Conservation (phyloP, 495 filamentous ascomycete species). For the Talaromyces ruber region DNA sequence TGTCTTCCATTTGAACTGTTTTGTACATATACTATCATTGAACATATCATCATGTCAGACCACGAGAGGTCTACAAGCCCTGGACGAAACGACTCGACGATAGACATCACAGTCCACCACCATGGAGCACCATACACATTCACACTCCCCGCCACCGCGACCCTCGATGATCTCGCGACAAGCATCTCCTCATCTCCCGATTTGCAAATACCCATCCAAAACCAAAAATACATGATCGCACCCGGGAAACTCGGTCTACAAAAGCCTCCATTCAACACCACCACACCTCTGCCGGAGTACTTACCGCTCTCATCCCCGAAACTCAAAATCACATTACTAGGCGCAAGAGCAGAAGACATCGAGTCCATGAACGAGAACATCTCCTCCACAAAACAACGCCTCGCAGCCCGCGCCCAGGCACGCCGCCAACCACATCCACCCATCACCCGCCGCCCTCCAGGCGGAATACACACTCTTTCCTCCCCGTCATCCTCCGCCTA, state of each 20-base stretch:
- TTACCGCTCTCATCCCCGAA: conserved; percentile 41
- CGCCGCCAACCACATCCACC: conserved; percentile 21
- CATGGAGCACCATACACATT: conserved; percentile 66
- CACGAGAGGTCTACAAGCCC: not conserved
- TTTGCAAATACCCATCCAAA: conserved; percentile 54
- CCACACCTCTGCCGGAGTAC: conserved; percentile 16
- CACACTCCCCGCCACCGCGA: conserved; percentile 58
- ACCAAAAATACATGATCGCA: conserved; percentile 71
- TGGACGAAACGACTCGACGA: conserved; percentile 13
- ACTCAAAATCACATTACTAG: conserved; percentile 35
- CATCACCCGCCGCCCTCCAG: conserved; percentile 20
- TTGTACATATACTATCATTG: not conserved
- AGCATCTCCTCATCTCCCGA: conserved; percentile 30
- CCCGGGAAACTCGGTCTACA: conserved; percentile 55
- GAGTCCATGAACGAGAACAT: conserved; percentile 30
- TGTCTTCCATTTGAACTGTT: not conserved
- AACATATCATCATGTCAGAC: not conserved
- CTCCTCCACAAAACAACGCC: conserved; percentile 26
- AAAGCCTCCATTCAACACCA: conserved; percentile 52
- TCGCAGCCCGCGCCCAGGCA: conserved; percentile 29
- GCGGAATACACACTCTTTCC: conserved; percentile 36
- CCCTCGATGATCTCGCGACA: conserved; percentile 57
- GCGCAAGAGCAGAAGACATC: conserved; percentile 26
- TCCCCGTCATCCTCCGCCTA: conserved; percentile 46
- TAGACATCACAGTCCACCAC: conserved; percentile 46